Base-by-base conservation (phyloP, 2,329 filamentous ascomycete genomes). In the Thelonectria blattea region DNA sequence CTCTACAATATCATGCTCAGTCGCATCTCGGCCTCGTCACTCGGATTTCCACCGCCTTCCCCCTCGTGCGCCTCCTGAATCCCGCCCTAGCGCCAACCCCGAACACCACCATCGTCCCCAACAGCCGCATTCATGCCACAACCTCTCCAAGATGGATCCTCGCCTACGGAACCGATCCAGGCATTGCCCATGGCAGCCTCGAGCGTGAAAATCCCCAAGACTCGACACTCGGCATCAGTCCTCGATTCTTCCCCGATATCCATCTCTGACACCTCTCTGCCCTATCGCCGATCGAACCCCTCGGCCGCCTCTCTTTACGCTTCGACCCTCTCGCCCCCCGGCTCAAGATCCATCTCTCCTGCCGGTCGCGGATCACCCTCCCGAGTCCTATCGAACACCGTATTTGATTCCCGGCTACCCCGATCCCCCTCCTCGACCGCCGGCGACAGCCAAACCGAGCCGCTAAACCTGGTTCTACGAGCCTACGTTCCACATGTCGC, bases 401-500 rank as follows among this genome's bases (percentile, higher is more conserved):
- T 90, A 39, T 86, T 87, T 63, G 82, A 81, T 32, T 76, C 77
- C 32, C 75, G 77, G 14, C 72, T 76, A 11, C 78, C 76, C 51
- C 79, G 79, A 56, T 79, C 78, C 10, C 74, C 84, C 3, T 73
- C 80, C 2, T 80, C 81, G 39, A 75, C 72, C 41, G 75, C 75
- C 1, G 78, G 76, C 11, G 79, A 81, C 45, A 79, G 75, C 58
- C 81, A 82, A 1, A 78, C 80, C 11, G 85, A 88, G 59, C 85
- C 86, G 32, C 75, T 87, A 20, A 84, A 83, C 65, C 79, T 97
- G 51, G 89, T 98, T 45, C 81, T 96, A 55, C 89, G 89, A 60
- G 90, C 93, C 2, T 97, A 97, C 73, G 91, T 94, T 14, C 96
- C 95, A 1, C 91, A 95, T 64, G 87, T 99, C 47, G 91, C 91